These are phyloP conservation scores for Dissoconium aciculare DNA, from an alignment of 2,329 filamentous ascomycete genomes.

Conservation along the genomic window DNA sequence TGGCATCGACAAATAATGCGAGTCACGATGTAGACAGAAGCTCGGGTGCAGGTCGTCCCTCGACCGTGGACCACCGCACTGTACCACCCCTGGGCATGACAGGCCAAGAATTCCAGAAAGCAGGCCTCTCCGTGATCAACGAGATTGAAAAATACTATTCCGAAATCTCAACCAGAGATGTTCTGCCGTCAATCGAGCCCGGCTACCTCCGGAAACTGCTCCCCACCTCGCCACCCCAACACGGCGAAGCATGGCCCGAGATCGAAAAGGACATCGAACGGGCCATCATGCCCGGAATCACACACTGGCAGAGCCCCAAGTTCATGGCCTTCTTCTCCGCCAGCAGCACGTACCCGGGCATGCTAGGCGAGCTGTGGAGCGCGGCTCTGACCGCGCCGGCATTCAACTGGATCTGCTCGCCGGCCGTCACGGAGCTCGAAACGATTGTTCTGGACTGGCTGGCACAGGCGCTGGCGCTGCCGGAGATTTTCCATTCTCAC, in stretches of 20 bases:
- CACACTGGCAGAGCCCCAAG: conserved; percentile 86
- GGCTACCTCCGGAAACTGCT: conserved; percentile 75
- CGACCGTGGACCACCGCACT: conserved; percentile 15
- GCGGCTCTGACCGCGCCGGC: conserved; percentile 77
- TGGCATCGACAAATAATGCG: too few relatives aligned
- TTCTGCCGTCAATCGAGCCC: conserved; percentile 64
- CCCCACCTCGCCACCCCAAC: conserved; percentile 48
- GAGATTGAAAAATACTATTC: conserved; percentile 81
- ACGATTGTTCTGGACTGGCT: conserved; percentile 90
- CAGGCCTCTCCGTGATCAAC: conserved; percentile 64
- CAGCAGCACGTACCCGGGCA: conserved; percentile 63
- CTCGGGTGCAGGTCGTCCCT: too few relatives aligned
- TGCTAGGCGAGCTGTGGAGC: conserved; percentile 85
- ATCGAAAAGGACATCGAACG: conserved; percentile 73
- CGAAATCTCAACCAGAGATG: conserved; percentile 51
- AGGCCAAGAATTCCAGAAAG: conserved; percentile 58
- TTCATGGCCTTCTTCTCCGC: conserved; percentile 96
- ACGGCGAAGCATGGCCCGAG: conserved; percentile 57
- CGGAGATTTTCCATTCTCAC: conserved; percentile 56
- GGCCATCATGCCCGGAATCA: conserved; percentile 82
- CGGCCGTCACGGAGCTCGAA: conserved; percentile 83
- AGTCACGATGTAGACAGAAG: too few relatives aligned
- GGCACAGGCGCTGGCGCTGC: conserved; percentile 58
- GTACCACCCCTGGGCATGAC: conserved; percentile 47
- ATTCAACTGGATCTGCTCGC: conserved; percentile 95